Percentiles rank a stretch among this genome's conserved stretches.
phyloP scores from a whole-genome alignment of 495 filamentous ascomycete species.

The Tuber brumale region DNA sequence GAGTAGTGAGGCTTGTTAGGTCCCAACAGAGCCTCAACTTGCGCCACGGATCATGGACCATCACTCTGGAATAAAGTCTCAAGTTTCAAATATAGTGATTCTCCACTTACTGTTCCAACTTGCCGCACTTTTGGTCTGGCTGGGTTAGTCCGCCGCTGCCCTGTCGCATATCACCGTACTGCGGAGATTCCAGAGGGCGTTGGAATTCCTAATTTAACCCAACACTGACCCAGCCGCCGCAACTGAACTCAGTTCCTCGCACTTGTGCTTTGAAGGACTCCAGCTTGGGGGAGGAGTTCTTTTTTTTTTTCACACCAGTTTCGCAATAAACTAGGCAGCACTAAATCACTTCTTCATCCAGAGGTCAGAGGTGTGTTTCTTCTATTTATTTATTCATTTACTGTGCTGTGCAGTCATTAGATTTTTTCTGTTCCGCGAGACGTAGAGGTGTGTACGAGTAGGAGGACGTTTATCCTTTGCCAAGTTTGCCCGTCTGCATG shows the following conservation, averaged over 20 bases:
- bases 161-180: not conserved
- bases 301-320: not conserved
- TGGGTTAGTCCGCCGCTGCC: not conserved
- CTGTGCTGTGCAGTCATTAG: not conserved
- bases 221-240: not conserved
- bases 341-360: not conserved
- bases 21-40: not conserved
- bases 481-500: not conserved
- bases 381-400: not conserved
- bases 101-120: not conserved
- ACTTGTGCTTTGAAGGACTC: not conserved
- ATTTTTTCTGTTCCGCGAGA: not conserved
- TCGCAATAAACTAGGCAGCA: not conserved
- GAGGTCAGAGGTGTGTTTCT: not conserved
- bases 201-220: not conserved
- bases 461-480: not conserved
- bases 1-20: conserved; percentile 1
- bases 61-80: conserved; percentile 14
- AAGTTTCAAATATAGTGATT: not conserved
- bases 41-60: not conserved
- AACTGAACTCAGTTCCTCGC: not conserved
- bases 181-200: not conserved
- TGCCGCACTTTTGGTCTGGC: not conserved
- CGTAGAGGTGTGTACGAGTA: not conserved
- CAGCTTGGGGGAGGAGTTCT: not conserved